Evolutionary conservation across 2,329 filamentous ascomycete species (phyloP).

Genomic region (Aureobasidium sp.): DNA sequence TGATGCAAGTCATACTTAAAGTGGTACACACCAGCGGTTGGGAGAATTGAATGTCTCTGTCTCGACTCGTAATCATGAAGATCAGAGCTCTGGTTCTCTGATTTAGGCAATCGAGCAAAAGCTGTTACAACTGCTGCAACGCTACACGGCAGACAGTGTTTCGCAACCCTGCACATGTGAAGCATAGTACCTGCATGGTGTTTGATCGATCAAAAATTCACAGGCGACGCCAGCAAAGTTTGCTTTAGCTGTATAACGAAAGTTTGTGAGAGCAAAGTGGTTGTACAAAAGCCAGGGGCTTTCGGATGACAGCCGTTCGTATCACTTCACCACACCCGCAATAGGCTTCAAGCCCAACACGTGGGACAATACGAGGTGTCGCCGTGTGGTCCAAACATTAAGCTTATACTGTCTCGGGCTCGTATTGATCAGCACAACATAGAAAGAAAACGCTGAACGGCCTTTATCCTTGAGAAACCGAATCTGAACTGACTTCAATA

Average conservation of each 20-base stretch:
- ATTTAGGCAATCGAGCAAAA: background rate
- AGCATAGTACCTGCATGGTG: background rate
- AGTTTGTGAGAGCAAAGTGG: background rate
- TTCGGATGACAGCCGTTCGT: slow-evolving; percentile 6
- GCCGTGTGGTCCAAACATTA: slow-evolving; percentile 9
- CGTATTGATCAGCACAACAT: background rate
- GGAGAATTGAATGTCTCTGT: too few relatives aligned
- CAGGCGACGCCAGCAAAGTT: background rate
- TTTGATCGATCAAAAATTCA: background rate
- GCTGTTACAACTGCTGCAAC: slow-evolving; percentile 5
- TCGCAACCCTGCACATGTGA: background rate
- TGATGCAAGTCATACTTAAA: background rate
- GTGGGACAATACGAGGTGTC: slow-evolving; percentile 6
- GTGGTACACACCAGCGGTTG: background rate
- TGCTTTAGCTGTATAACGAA: background rate
- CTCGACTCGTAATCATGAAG: background rate
- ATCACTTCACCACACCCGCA: background rate
- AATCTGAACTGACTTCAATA: background rate
- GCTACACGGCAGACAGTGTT: background rate
- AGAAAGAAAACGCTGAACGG: background rate
- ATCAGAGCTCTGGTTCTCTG: background rate
- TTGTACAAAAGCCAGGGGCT: background rate
- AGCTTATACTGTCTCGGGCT: slow-evolving; percentile 5
- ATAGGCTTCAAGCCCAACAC: background rate
- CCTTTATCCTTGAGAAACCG: background rate